phyloP scores from a whole-genome alignment of 352 stramenopile genomes.

The Phytophthora boehmeriae region DNA sequence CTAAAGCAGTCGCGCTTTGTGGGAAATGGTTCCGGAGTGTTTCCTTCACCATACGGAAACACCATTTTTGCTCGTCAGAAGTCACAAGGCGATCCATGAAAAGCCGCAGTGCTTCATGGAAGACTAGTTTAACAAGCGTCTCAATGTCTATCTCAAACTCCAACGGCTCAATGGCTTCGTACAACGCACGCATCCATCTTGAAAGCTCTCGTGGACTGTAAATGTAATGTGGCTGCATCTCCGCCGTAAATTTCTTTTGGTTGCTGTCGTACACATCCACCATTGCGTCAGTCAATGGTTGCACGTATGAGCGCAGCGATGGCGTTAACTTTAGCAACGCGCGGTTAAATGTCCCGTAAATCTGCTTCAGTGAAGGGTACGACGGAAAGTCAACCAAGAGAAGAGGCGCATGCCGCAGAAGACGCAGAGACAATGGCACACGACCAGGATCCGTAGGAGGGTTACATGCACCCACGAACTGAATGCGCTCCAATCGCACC shows the following conservation, averaged over 20 bases:
- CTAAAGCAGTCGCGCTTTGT: constrained; percentile 73
- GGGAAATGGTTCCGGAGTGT: constrained; percentile 84
- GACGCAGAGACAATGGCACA: constrained; percentile 96
- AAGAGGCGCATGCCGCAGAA: constrained; percentile 98
- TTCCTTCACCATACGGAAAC: constrained; percentile 89
- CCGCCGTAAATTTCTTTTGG: constrained; percentile 94
- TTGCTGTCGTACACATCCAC: constrained; percentile 99
- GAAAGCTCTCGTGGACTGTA: constrained; percentile 99
- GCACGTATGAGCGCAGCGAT: constrained; percentile 95
- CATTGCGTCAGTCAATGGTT: constrained; percentile 99
- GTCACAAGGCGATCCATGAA: constrained; percentile 99
- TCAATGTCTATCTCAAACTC: constrained; percentile 96
- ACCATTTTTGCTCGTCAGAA: constrained; percentile 97
- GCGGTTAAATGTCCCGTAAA: constrained; percentile 99
- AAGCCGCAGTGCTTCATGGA: constrained; percentile 98
- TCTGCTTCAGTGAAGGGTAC: constrained; percentile 96
- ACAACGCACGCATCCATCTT: constrained; percentile 98
- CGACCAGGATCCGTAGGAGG: constrained; percentile 99
- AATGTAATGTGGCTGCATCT: constrained; percentile 98
- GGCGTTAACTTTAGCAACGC: constrained; percentile 98
- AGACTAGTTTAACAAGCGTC: constrained; percentile 97
- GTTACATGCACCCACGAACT: constrained; percentile 99
- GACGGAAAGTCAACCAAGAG: constrained; percentile 99
- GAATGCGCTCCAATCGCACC: constrained; percentile 93
- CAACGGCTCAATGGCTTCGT: constrained; percentile 96